Percentiles rank a stretch among this genome's conserved stretches.
Evolutionary conservation across 495 filamentous ascomycete species (phyloP).

Genomic region (Hypomontagnella submonticulosa): DNA sequence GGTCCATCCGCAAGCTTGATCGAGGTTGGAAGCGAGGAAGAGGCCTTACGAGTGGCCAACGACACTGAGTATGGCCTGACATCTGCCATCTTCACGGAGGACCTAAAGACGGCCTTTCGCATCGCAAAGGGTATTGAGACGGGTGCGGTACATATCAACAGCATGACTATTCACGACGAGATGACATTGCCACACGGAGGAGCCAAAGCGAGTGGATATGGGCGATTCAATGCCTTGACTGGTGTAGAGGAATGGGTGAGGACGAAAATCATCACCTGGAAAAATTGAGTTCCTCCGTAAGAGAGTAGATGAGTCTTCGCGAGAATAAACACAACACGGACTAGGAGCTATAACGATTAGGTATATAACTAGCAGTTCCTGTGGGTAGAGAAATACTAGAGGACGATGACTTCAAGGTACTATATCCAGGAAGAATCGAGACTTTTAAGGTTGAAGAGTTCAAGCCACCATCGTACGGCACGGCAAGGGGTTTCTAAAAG

Average conservation of each 20-base stretch:
- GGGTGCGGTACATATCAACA: slow-evolving; percentile 91
- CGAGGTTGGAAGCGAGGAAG: slow-evolving; percentile 68
- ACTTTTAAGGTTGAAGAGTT: not conserved
- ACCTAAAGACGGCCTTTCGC: slow-evolving; percentile 78
- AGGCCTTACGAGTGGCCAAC: slow-evolving; percentile 83
- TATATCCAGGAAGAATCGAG: too few species aligned
- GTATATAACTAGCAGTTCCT: too few species aligned
- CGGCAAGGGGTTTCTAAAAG: not conserved
- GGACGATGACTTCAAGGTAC: too few species aligned
- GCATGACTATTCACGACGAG: slow-evolving; percentile 87
- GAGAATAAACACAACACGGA: not conserved
- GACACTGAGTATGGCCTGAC: slow-evolving; percentile 83
- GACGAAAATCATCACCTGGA: slow-evolving; percentile 85
- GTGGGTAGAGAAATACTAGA: too few species aligned
- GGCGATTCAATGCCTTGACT: slow-evolving; percentile 64
- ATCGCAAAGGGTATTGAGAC: slow-evolving; percentile 80
- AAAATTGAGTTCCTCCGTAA: slow-evolving; percentile 47
- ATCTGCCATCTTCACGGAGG: slow-evolving; percentile 87
- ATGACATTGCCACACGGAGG: slow-evolving; percentile 82
- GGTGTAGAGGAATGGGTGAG: slow-evolving; percentile 80
- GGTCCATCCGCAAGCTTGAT: slow-evolving; percentile 77
- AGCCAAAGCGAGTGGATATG: slow-evolving; percentile 85
- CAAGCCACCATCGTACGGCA: slow-evolving; percentile 1
- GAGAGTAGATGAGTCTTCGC: not conserved
- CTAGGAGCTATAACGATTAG: too few species aligned